A percentile compares a stretch with the other conserved stretches of the same genome.
Conservation (phyloP, 148 eudicot genomes). For the Oxyria digyna region DNA sequence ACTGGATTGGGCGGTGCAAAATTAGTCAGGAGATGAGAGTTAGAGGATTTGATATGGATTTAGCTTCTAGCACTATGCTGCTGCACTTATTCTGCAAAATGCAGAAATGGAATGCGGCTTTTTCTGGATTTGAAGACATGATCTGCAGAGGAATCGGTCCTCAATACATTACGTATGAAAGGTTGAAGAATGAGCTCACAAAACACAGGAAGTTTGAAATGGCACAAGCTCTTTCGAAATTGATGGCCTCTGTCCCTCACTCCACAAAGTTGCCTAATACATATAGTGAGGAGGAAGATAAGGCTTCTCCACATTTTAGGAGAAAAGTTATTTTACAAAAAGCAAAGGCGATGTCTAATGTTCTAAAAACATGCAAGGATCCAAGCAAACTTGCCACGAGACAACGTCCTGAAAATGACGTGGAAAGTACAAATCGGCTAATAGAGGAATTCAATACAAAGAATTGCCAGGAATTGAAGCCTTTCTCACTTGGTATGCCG, state of each 20-base stretch:
- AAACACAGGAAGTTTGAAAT: slow-evolving; percentile 30
- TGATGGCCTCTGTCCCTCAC: slow-evolving; percentile 36
- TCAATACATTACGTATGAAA: slow-evolving; percentile 32
- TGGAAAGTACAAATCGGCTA: slow-evolving; percentile 5
- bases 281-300: slow-evolving; percentile 15
- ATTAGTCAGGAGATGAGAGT: slow-evolving; percentile 56
- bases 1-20: slow-evolving; percentile 32
- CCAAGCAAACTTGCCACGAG: slow-evolving; percentile 25
- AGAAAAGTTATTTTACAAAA: slow-evolving; percentile 32
- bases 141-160: slow-evolving; percentile 49
- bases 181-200: slow-evolving; percentile 34
- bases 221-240: slow-evolving; percentile 24
- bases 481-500: not conserved
- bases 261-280: slow-evolving; percentile 32
- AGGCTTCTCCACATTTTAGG: slow-evolving; percentile 22
- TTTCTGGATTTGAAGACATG: slow-evolving; percentile 46
- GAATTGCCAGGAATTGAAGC: not conserved
- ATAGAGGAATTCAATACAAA: slow-evolving; percentile 9
- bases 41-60: slow-evolving; percentile 41
- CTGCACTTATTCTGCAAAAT: slow-evolving; percentile 40
- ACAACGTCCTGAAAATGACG: slow-evolving; percentile 17
- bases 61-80: slow-evolving; percentile 35
- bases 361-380: slow-evolving; percentile 32
- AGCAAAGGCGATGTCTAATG: slow-evolving; percentile 48
- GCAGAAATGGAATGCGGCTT: slow-evolving; percentile 43